Percentiles rank a stretch among this genome's conserved stretches.
phyloP scores from a whole-genome alignment of 176 grass and related monocot genomes.

The Hyparrhenia diplandra region DNA sequence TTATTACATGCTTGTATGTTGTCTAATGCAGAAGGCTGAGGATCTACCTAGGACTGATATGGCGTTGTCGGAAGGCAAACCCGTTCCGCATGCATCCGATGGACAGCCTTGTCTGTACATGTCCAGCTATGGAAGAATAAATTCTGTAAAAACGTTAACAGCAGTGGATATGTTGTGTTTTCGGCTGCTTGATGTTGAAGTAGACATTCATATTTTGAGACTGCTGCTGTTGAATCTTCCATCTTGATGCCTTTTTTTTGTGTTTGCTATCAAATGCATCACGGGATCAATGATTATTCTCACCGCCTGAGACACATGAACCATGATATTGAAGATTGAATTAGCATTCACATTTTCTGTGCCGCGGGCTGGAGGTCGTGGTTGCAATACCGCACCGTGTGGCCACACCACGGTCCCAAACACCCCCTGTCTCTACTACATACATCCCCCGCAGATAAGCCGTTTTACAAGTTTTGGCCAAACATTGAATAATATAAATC shows the following conservation, averaged over 20 bases:
- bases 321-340: no score
- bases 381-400: no score
- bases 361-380: no score
- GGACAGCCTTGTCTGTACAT: slow-evolving; percentile 12
- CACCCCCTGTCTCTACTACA: no score
- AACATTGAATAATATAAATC: no score
- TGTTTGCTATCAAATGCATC: background rate
- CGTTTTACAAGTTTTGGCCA: no score
- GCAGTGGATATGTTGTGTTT: background rate
- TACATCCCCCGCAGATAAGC: no score
- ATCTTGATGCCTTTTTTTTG: background rate
- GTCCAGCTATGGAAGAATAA: slow-evolving; percentile 25
- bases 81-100: background rate
- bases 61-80: background rate
- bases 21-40: slow-evolving; percentile 32
- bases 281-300: no score
- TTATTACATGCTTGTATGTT: background rate
- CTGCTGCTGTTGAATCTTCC: background rate
- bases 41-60: slow-evolving; percentile 6
- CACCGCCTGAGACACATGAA: no score
- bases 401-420: no score
- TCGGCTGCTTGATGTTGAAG: background rate
- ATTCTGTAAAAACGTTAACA: slow-evolving; percentile 2
- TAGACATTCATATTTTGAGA: slow-evolving; percentile 1
- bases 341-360: no score